A percentile compares a stretch with the other conserved stretches of the same genome.
Conservation (phyloP, 2,329 filamentous ascomycete species). For the Herpotrichia juniperi region DNA sequence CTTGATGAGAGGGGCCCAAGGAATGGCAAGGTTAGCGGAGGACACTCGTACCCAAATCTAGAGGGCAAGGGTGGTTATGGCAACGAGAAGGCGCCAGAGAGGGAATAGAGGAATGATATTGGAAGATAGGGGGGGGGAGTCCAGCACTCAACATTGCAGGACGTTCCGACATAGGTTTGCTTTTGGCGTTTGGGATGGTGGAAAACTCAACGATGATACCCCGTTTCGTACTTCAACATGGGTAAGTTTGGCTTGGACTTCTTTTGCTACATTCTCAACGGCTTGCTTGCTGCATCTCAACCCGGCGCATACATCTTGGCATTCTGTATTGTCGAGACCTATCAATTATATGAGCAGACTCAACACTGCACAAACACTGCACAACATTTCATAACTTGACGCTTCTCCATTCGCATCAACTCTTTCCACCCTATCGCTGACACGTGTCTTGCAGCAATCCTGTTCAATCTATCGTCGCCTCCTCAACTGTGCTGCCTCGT, state of each 20-base stretch:
- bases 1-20: constrained; percentile 79
- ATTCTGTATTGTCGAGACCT: neutral
- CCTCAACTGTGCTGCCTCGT: no score
- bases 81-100: constrained; percentile 57
- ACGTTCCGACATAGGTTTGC: neutral
- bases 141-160: constrained; percentile 36
- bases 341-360: neutral
- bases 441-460: no score
- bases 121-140: neutral
- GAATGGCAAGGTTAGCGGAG: constrained; percentile 65
- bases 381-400: no score
- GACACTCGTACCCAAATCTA: constrained; percentile 65
- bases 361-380: no score
- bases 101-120: constrained; percentile 26
- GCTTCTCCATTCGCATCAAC: no score
- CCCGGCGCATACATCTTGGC: neutral
- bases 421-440: no score
- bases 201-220: constrained; percentile 45
- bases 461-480: no score
- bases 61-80: constrained; percentile 71
- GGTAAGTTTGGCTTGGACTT: constrained; percentile 4
- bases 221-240: constrained; percentile 39
- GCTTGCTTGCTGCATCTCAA: no score
- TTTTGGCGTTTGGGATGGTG: constrained; percentile 26
- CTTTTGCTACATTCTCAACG: constrained; percentile 1